Evolutionary conservation across 169 alveolate species (phyloP).

Genomic region (Plasmodium gonderi): DNA sequence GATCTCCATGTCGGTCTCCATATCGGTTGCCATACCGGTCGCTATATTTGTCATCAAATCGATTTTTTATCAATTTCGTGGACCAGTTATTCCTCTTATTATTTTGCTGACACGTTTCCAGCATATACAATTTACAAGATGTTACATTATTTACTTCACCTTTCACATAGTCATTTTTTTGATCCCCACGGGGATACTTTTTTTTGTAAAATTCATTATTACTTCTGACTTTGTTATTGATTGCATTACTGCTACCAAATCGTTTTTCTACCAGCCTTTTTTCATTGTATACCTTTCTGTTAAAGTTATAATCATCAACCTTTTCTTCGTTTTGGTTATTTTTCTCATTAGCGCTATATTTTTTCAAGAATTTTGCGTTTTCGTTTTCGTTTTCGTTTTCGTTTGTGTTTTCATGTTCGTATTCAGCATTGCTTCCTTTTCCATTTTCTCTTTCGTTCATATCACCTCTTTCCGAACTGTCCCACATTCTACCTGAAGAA

Average conservation of each 20-base stretch:
- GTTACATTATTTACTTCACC: background rate
- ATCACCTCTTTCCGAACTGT: conserved; percentile 5
- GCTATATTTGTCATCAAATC: background rate
- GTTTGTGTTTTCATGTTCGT: background rate
- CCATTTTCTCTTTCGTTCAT: background rate
- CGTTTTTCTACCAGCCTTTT: background rate
- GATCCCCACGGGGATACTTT: conserved; percentile 14
- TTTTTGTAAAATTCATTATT: background rate
- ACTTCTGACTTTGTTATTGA: background rate
- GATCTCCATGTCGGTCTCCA: no score
- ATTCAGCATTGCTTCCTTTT: background rate
- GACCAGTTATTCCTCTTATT: conserved; percentile 3
- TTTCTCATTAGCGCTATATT: background rate
- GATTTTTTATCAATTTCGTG: conserved; percentile 2
- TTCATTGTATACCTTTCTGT: conserved; percentile 2
- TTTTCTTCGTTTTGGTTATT: conserved; percentile 18
- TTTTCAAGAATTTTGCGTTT: background rate
- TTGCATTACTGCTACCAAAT: background rate
- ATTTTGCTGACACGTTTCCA: background rate
- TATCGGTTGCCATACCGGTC: background rate
- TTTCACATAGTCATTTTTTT: conserved; percentile 10
- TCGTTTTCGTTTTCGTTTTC: background rate
- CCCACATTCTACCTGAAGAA: conserved; percentile 4
- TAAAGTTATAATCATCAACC: conserved; percentile 6
- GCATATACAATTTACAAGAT: conserved; percentile 4